These are phyloP conservation scores for Fusarium paranaense DNA, from an alignment of 2,329 filamentous ascomycete genomes.

Conservation along the genomic window DNA sequence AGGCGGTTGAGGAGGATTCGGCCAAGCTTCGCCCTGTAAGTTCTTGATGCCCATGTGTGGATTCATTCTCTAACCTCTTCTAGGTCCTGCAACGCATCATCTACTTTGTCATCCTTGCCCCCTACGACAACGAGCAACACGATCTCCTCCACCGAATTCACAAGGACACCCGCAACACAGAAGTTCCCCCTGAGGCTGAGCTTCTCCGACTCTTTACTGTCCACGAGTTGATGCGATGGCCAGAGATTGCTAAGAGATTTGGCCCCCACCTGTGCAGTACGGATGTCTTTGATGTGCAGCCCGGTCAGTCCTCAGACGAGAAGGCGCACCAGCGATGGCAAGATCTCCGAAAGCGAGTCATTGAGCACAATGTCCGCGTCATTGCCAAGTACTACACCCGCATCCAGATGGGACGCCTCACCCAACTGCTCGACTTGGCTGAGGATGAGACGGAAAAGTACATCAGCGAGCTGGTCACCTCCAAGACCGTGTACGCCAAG, in stretches of 20 bases:
- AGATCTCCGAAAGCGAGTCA: constrained; percentile 96
- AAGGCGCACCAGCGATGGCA: constrained; percentile 91
- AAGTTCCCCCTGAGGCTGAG: constrained; percentile 83
- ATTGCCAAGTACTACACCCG: constrained; percentile 99
- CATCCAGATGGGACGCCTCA: constrained; percentile 91
- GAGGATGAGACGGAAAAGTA: constrained; percentile 99
- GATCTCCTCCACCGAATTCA: constrained; percentile 95
- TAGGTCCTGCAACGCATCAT: constrained; percentile 93
- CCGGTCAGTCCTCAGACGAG: constrained; percentile 75
- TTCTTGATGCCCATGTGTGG: background rate
- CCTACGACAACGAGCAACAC: constrained; percentile 98
- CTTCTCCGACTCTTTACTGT: constrained; percentile 95
- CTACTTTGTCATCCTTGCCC: constrained; percentile 96
- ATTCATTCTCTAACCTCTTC: constrained; percentile 23
- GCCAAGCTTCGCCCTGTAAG: constrained; percentile 86
- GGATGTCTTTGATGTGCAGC: constrained; percentile 84
- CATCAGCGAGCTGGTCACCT: constrained; percentile 95
- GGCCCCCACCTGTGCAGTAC: constrained; percentile 88
- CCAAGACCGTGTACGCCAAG: constrained; percentile 97
- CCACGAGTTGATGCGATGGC: constrained; percentile 98
- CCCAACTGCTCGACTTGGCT: constrained; percentile 88
- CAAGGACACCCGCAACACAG: constrained; percentile 82
- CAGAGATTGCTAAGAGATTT: constrained; percentile 88
- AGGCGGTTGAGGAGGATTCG: constrained; percentile 91
- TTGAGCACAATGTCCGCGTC: constrained; percentile 98